These are phyloP conservation scores for Cercospora janseana DNA, from an alignment of 2,329 filamentous ascomycete species.

Conservation along the genomic window DNA sequence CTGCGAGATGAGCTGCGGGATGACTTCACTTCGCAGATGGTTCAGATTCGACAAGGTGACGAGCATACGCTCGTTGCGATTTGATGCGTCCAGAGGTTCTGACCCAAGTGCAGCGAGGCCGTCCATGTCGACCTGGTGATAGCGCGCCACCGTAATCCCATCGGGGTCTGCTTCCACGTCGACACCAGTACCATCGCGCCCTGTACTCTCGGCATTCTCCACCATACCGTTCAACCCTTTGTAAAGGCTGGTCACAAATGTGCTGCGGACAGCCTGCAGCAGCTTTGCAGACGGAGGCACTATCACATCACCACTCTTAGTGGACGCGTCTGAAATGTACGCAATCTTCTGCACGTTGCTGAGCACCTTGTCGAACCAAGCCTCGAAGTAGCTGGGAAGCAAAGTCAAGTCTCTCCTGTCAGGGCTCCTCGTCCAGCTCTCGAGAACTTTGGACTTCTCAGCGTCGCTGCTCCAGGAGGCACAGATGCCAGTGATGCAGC, in stretches of 20 bases:
- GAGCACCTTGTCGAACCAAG: constrained; percentile 80
- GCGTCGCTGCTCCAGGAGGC: constrained; percentile 91
- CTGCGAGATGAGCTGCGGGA: constrained; percentile 83
- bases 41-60: constrained; percentile 91
- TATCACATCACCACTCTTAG: constrained; percentile 65
- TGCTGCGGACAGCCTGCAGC: constrained; percentile 82
- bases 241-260: constrained; percentile 92
- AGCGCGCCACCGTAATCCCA: constrained; percentile 41
- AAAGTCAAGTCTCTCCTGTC: constrained; percentile 84
- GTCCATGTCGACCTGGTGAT: constrained; percentile 21
- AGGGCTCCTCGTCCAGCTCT: constrained; percentile 84
- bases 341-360: constrained; percentile 91
- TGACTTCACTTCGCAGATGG: constrained; percentile 73
- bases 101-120: constrained; percentile 43
- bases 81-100: constrained; percentile 53
- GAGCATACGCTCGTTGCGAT: constrained; percentile 70
- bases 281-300: constrained; percentile 82
- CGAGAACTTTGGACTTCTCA: constrained; percentile 85
- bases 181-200: constrained; percentile 55
- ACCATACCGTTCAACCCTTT: constrained; percentile 94
- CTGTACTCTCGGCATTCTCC: constrained; percentile 82
- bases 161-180: constrained; percentile 55
- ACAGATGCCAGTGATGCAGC: constrained; percentile 80
- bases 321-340: constrained; percentile 79
- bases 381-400: constrained; percentile 82